Conservation (phyloP, 1,139 yeast genomes). For the Diutina scorzettiae region DNA sequence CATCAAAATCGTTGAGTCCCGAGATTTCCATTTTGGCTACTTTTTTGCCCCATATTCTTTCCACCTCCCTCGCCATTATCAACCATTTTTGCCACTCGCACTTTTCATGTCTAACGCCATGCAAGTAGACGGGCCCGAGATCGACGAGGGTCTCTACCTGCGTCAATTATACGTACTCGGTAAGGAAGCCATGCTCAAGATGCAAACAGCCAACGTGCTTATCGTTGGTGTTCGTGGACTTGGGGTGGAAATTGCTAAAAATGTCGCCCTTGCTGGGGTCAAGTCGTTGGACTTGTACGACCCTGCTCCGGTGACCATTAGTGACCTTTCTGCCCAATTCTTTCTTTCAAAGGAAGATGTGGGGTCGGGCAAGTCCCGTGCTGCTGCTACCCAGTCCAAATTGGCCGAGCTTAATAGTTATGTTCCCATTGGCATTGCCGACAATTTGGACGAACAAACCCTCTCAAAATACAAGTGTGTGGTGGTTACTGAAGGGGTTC, state of each 20-base stretch:
- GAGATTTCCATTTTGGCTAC: too few species aligned
- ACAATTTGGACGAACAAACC: conserved; percentile 35
- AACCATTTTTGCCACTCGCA: too few species aligned
- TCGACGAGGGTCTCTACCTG: conserved; percentile 90
- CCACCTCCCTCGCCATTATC: too few species aligned
- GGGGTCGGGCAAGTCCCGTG: conserved; percentile 57
- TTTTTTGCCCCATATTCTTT: neutral
- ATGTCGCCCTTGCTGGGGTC: conserved; percentile 94
- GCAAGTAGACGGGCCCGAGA: conserved; percentile 50
- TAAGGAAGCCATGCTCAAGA: conserved; percentile 93
- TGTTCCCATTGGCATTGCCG: conserved; percentile 71
- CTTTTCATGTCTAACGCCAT: conserved; percentile 28
- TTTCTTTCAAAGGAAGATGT: conserved; percentile 61
- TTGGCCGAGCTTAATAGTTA: conserved; percentile 78
- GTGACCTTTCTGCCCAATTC: conserved; percentile 83
- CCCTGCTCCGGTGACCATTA: conserved; percentile 53
- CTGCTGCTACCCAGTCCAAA: conserved; percentile 49
- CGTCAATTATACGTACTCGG: conserved; percentile 92
- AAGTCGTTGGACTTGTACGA: conserved; percentile 84
- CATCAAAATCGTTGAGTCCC: too few species aligned
- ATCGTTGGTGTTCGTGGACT: conserved; percentile 82
- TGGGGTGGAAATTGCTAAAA: conserved; percentile 93
- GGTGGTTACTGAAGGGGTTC: conserved; percentile 64
- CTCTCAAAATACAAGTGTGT: conserved; percentile 63
- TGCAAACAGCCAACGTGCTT: conserved; percentile 86